These are phyloP conservation scores for Trametes polyzona DNA, from an alignment of 1,284 basidiomycete genomes.

Conservation along the genomic window DNA sequence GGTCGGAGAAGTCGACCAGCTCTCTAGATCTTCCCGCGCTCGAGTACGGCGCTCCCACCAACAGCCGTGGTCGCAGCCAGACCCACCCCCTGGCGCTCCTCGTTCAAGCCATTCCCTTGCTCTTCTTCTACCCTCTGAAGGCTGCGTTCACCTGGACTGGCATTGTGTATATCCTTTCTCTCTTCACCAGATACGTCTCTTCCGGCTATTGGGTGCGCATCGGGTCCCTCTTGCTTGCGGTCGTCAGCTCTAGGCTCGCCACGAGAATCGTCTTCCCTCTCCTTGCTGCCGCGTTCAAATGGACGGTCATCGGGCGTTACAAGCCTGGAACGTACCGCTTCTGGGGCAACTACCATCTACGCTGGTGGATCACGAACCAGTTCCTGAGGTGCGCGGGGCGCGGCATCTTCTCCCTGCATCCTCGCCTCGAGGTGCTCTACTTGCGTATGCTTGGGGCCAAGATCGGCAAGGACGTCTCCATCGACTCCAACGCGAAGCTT, in stretches of 20 bases:
- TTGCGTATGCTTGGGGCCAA: slow-evolving; percentile 49
- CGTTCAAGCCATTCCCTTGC: slow-evolving; percentile 45
- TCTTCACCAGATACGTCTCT: slow-evolving; percentile 32
- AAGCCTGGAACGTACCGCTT: slow-evolving; percentile 45
- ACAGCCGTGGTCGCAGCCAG: slow-evolving; percentile 37
- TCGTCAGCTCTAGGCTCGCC: slow-evolving; percentile 38
- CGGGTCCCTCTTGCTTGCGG: slow-evolving; percentile 38
- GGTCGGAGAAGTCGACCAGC: slow-evolving; percentile 16
- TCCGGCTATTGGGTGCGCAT: slow-evolving; percentile 40
- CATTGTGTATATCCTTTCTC: slow-evolving; percentile 23
- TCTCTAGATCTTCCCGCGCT: slow-evolving; percentile 18
- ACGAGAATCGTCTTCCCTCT: slow-evolving; percentile 42
- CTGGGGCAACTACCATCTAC: slow-evolving; percentile 44
- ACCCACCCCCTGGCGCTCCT: slow-evolving; percentile 43
- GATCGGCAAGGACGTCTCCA: slow-evolving; percentile 45
- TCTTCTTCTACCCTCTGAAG: slow-evolving; percentile 50
- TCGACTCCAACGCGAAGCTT: slow-evolving; percentile 42
- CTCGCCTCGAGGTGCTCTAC: slow-evolving; percentile 42
- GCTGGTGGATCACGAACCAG: slow-evolving; percentile 54
- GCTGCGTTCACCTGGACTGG: slow-evolving; percentile 43
- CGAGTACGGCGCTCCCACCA: slow-evolving; percentile 11
- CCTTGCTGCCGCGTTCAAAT: slow-evolving; percentile 46
- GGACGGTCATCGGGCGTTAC: slow-evolving; percentile 48
- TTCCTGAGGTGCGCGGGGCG: slow-evolving; percentile 43
- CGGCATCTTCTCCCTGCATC: slow-evolving; percentile 47